Evolutionary conservation across 2,329 filamentous ascomycete genomes (phyloP).

Genomic region (Fusarium virguliforme): DNA sequence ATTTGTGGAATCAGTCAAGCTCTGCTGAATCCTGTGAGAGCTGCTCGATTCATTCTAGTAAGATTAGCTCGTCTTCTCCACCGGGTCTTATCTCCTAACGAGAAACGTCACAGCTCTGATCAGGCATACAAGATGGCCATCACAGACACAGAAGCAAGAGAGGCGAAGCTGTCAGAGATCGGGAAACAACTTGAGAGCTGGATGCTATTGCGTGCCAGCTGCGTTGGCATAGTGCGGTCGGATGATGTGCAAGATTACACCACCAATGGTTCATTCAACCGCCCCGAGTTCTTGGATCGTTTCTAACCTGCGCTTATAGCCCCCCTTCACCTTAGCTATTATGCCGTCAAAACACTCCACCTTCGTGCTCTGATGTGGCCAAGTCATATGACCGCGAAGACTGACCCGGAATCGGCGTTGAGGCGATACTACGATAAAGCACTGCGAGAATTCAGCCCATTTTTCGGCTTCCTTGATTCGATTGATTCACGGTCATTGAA

Average conservation of each 20-base stretch:
- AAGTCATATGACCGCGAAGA: conserved; percentile 55
- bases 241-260: conserved; percentile 13
- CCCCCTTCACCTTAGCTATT: conserved; percentile 54
- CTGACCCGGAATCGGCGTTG: conserved; percentile 42
- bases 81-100: not conserved
- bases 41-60: conserved; percentile 28
- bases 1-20: conserved; percentile 47
- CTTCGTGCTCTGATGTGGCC: conserved; percentile 58
- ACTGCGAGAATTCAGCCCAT: conserved; percentile 48
- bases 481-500: conserved; percentile 24
- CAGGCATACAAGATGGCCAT: conserved; percentile 25
- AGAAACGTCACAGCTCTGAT: conserved; percentile 11
- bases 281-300: not conserved
- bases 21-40: conserved; percentile 30
- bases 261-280: conserved; percentile 13
- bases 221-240: conserved; percentile 14
- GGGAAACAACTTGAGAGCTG: conserved; percentile 27
- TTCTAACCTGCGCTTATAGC: not conserved
- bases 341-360: conserved; percentile 54
- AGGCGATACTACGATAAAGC: conserved; percentile 45
- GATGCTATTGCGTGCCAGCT: conserved; percentile 23
- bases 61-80: not conserved
- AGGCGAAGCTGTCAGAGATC: conserved; percentile 18
- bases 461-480: conserved; percentile 50
- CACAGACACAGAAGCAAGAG: conserved; percentile 9